These are phyloP conservation scores for Phytophthora citrophthora DNA, from an alignment of 352 stramenopile species.

Conservation along the genomic window DNA sequence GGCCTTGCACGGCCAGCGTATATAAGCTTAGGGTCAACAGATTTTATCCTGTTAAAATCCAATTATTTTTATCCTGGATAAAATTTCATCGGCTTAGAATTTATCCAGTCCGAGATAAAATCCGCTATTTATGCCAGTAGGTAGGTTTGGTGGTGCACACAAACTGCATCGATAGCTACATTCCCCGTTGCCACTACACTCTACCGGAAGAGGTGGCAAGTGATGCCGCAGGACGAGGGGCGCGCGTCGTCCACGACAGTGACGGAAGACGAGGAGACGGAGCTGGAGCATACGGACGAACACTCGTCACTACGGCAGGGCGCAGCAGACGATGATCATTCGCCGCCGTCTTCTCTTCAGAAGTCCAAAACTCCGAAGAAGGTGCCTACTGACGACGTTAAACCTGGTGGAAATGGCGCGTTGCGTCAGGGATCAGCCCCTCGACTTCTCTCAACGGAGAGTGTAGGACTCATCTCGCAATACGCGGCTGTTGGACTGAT, in stretches of 20 bases:
- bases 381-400: background rate
- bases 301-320: conserved; percentile 32
- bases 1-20: no score
- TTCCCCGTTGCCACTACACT: background rate
- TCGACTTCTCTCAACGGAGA: conserved; percentile 38
- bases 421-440: conserved; percentile 44
- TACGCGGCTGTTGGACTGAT: conserved; percentile 58
- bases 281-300: conserved; percentile 39
- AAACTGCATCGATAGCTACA: conserved; percentile 5
- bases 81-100: no score
- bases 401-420: conserved; percentile 16
- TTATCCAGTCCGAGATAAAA: no score
- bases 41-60: no score
- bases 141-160: background rate
- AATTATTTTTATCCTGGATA: background rate
- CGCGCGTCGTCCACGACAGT: conserved; percentile 16
- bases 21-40: no score
- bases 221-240: conserved; percentile 22
- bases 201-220: background rate
- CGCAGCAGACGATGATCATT: conserved; percentile 26
- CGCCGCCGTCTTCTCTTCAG: conserved; percentile 22
- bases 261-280: conserved; percentile 33
- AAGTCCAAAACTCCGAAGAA: conserved; percentile 4
- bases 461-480: conserved; percentile 47
- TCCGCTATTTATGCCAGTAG: no score